phyloP scores from a whole-genome alignment of 495 filamentous ascomycete genomes.

The Penicillium egyptiacum region DNA sequence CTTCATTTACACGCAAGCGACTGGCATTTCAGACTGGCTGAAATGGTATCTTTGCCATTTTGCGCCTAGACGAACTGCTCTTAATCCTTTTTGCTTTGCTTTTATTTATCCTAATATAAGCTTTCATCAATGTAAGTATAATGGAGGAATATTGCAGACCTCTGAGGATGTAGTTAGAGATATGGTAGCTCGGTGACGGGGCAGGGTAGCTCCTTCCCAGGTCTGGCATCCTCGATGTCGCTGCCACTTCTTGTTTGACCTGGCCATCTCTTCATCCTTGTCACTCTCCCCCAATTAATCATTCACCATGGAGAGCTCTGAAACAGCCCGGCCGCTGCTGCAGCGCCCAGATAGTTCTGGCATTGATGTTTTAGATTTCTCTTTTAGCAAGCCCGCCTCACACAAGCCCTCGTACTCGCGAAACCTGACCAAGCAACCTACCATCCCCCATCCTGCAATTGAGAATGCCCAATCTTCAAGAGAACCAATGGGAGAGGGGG shows the following conservation, averaged over 20 bases:
- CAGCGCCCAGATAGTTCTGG: conserved; percentile 33
- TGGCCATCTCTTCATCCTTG: background rate
- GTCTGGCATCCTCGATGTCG: background rate
- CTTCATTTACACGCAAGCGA: too few species aligned
- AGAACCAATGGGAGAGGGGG: background rate
- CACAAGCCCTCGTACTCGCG: conserved; percentile 29
- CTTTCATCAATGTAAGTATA: background rate
- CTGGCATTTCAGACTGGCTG: too few species aligned
- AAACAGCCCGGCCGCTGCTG: conserved; percentile 18
- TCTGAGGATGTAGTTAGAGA: background rate
- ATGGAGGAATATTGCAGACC: background rate
- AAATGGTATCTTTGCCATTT: too few species aligned
- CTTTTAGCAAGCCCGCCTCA: conserved; percentile 35
- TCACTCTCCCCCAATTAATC: background rate
- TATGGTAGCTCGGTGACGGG: conserved; percentile 1
- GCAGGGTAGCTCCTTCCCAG: conserved; percentile 5
- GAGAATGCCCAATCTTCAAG: background rate
- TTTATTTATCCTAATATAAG: background rate
- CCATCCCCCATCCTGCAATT: background rate
- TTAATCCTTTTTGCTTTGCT: background rate
- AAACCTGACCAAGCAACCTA: conserved; percentile 7
- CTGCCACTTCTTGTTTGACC: background rate
- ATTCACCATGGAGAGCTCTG: background rate
- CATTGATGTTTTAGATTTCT: conserved; percentile 37
- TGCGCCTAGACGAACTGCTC: too few species aligned